A percentile compares a stretch with the other conserved stretches of the same genome.
These are phyloP conservation scores for Myriangium duriaei DNA, from an alignment of 2,329 filamentous ascomycete species.

Conservation along the genomic window DNA sequence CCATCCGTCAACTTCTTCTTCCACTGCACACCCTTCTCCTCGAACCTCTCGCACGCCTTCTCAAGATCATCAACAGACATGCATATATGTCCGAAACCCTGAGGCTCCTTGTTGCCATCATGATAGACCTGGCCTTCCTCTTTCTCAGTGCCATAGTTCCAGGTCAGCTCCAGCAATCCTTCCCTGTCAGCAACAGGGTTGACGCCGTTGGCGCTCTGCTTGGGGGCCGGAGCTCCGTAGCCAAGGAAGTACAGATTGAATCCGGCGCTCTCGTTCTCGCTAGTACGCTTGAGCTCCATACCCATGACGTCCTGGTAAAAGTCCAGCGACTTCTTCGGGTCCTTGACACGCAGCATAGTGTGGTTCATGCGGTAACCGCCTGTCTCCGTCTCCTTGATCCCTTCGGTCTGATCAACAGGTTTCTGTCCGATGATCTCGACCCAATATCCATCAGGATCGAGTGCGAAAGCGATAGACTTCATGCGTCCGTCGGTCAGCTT, in stretches of 20 bases:
- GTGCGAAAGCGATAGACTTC: slow-evolving; percentile 76
- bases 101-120: slow-evolving; percentile 79
- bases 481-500: slow-evolving; percentile 80
- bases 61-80: slow-evolving; percentile 80
- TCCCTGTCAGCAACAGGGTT: slow-evolving; percentile 57
- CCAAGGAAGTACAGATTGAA: slow-evolving; percentile 93
- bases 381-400: slow-evolving; percentile 58
- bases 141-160: slow-evolving; percentile 74
- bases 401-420: slow-evolving; percentile 57
- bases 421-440: slow-evolving; percentile 71
- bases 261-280: slow-evolving; percentile 53
- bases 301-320: slow-evolving; percentile 66
- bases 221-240: slow-evolving; percentile 44
- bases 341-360: slow-evolving; percentile 88
- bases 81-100: slow-evolving; percentile 90
- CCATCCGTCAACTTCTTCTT: slow-evolving; percentile 94
- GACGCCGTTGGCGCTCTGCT: slow-evolving; percentile 41
- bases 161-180: slow-evolving; percentile 81
- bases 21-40: slow-evolving; percentile 70
- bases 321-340: slow-evolving; percentile 33
- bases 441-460: slow-evolving; percentile 44
- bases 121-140: slow-evolving; percentile 77
- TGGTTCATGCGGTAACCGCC: slow-evolving; percentile 53
- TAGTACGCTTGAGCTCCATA: slow-evolving; percentile 67
- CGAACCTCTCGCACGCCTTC: slow-evolving; percentile 74